A percentile compares a stretch with the other conserved stretches of the same genome.
Conservation (phyloP, 805 yeast species). For the Candida maltosa region DNA sequence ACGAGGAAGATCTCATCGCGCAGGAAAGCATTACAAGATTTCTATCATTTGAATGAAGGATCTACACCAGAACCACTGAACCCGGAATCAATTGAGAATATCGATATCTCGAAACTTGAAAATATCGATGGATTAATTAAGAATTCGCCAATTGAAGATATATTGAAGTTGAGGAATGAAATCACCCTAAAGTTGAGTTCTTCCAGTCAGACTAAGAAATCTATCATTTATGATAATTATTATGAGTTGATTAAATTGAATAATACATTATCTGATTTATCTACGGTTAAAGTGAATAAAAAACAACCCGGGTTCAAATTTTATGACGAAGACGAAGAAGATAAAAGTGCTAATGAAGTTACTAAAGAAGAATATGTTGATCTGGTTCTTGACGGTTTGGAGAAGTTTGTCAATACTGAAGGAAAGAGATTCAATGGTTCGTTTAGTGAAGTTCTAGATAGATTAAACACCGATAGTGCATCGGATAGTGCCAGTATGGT, state of each 20-base stretch:
- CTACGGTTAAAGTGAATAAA: constrained; percentile 10
- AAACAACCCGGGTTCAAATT: constrained; percentile 8
- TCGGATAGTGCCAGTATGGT: constrained; percentile 16
- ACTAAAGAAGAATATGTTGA: constrained; percentile 18
- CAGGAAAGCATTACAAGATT: constrained; percentile 40
- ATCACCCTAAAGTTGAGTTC: constrained; percentile 46
- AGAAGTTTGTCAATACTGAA: constrained; percentile 18
- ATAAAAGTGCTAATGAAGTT: constrained; percentile 1
- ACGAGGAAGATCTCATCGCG: constrained; percentile 35
- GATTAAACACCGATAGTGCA: constrained; percentile 10
- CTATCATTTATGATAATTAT: constrained; percentile 72
- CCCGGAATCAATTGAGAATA: background rate
- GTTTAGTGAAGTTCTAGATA: constrained; percentile 18
- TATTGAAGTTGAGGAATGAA: constrained; percentile 26
- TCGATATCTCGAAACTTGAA: constrained; percentile 12
- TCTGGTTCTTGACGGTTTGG: constrained; percentile 19
- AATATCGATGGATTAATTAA: constrained; percentile 18
- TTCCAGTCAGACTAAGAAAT: constrained; percentile 60
- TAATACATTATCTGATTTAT: constrained; percentile 41
- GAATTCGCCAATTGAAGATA: constrained; percentile 23
- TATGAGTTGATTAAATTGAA: constrained; percentile 69
- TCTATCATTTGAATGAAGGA: constrained; percentile 24
- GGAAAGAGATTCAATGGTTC: constrained; percentile 14
- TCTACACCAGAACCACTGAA: background rate
- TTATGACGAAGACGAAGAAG: constrained; percentile 4